Base-by-base conservation (phyloP, 106 monocot genomes). In the Chionographis japonica region DNA sequence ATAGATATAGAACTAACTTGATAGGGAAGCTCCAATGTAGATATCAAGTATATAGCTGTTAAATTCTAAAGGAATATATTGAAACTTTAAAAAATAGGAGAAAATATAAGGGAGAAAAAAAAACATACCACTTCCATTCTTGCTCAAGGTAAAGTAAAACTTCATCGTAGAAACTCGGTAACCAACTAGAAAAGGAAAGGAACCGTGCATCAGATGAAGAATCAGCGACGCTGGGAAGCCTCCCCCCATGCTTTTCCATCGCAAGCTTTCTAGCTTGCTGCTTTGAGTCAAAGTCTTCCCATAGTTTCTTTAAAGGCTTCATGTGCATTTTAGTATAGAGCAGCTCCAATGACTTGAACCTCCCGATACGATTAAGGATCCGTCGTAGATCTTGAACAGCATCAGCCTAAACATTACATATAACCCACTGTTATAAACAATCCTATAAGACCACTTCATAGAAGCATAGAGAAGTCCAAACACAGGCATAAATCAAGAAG, bases 81-180 rank as follows among this genome's bases (percentile, higher is more conserved):
- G 63, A n/a, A 18, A 50, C 37, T 72, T 2, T 17, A 72, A 4
- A 13, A 69, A 67, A 12, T 6, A 46, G 46, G 9, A 46, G 8
- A 10, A 10, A 46, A 46, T 6, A 10, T 14, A 37, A 40, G 39
- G 60, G 9, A 58, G 52, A 15, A 41, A 52, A 39, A 63, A 56
- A 7, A 67, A 9, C 70, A 61, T 84, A 98, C 98, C 98, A 98
- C 59, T 98, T 98, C 98, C 98, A 98, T 79, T 98, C 93, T 84
- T 98, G 87, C 79, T 98, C 92, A 35, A 98, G 83, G 68, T 93
- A 88, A 65, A 98, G 83, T 39, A 98, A 76, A 63, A 83, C 73
- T 68, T 93, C 98, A 81, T 98, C 98, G 71, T 93, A 93, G 62
- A 93, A 98, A 77, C 83, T 93, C 36, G 93, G 98, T 40, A 98